Base-by-base conservation (phyloP, 331 rosid species). In the Acacia concinna region DNA sequence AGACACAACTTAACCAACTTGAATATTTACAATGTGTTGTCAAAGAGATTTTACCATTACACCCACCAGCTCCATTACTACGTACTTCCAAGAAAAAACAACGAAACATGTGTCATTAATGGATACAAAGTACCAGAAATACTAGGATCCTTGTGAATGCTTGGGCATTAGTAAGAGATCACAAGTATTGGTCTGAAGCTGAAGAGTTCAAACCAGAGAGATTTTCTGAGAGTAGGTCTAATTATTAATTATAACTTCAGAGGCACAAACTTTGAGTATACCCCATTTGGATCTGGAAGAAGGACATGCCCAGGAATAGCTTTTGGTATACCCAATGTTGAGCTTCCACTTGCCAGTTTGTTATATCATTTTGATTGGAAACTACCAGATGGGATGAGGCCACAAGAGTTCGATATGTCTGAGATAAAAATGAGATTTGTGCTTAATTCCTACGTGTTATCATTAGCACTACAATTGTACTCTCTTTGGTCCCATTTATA, bases 1-100 rank as follows among this genome's bases (percentile, higher is more conserved):
- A 80, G 74, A 46, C 77, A 32, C 6, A 35, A 18, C 67, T 84
- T 20, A 25, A 59, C 20, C 54, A 84, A 64, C 68, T 84, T 5
- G 77, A 43, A 56, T 84, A 75, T 72, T 75, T 84, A 38, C 37
- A 71, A 27, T 34, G 51, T 4, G 60, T 79, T 20, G 47, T 75
- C 32, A 84, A 79, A 79, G 84, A 79, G 59, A 84, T 81, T 8
- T 68, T 84, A 17, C 75, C 81, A 9, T 60, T 75, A 11, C 79
- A 79, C 54, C 87, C 87, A 17, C 60, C 79, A 46, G 47, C 12
- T 40, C 81, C 83, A 13, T 31, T 84, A 31, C 49, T 74, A n/a
- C n/a, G n/a, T n/a, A 21, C 4, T 84, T 44, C 84, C 84, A 52
- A 84, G 78, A 54, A 69, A 84, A 54, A 68, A 72, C 41, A n/a